A percentile compares a stretch with the other conserved stretches of the same genome.
Conservation (phyloP, 768 basidiomycete genomes). For the Tylopilus plumbeoviolaceoides region DNA sequence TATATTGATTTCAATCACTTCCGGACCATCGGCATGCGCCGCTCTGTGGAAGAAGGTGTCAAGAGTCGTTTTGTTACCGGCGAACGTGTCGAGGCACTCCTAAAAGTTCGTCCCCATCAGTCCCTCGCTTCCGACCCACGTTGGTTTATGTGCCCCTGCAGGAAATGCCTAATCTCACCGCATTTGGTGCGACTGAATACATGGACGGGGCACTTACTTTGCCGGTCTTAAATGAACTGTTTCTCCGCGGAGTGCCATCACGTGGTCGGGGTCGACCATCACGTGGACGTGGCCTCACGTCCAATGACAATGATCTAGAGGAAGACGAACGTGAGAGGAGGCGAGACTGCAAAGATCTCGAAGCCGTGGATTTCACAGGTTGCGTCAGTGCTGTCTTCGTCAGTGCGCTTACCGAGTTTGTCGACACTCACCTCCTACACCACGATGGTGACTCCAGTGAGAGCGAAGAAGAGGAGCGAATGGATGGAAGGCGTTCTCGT, state of each 20-base stretch:
- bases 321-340: constrained; percentile 76
- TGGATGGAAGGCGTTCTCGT: constrained; percentile 33
- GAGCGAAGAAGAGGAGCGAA: constrained; percentile 37
- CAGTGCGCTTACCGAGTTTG: constrained; percentile 80
- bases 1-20: constrained; percentile 96
- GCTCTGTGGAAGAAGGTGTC: constrained; percentile 86
- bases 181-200: constrained; percentile 97
- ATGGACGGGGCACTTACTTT: constrained; percentile 92
- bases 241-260: constrained; percentile 78
- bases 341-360: constrained; percentile 69
- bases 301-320: constrained; percentile 56
- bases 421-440: constrained; percentile 54
- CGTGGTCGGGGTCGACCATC: constrained; percentile 64
- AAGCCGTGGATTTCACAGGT: constrained; percentile 91
- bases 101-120: constrained; percentile 52
- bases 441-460: constrained; percentile 41
- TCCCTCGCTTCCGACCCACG: constrained; percentile 1
- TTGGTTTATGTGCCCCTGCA: constrained; percentile 29
- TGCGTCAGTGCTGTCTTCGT: constrained; percentile 92
- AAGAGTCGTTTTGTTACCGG: constrained; percentile 92
- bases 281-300: constrained; percentile 54
- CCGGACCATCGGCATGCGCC: constrained; percentile 92
- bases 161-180: constrained; percentile 84
- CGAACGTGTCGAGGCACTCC: constrained; percentile 70
- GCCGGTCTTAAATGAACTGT: constrained; percentile 82